These are phyloP conservation scores for Fusarium sp. DNA, from an alignment of 2,329 filamentous ascomycete species.

Conservation along the genomic window DNA sequence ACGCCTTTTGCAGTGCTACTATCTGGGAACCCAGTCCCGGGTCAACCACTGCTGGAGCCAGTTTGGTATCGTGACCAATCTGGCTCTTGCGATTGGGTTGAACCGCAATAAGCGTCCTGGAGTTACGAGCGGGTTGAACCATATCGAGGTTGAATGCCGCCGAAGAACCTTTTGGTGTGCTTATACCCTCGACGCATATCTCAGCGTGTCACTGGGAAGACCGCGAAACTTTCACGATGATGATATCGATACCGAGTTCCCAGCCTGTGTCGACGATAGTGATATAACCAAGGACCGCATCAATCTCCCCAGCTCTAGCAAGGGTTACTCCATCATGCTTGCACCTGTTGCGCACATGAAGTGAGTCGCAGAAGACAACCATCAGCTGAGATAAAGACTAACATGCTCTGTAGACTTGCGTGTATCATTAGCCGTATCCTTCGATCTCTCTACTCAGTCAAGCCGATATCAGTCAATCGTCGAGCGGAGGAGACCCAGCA, in stretches of 20 bases:
- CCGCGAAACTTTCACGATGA: constrained; percentile 41
- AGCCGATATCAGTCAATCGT: constrained; percentile 44
- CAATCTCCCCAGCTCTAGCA: constrained; percentile 1
- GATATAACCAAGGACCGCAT: constrained; percentile 36
- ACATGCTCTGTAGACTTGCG: constrained; percentile 41
- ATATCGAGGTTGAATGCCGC: constrained; percentile 37
- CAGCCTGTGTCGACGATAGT: constrained; percentile 36
- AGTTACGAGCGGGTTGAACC: constrained; percentile 20
- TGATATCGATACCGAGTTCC: constrained; percentile 41
- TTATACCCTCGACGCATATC: constrained; percentile 39
- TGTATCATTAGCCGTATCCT: constrained; percentile 50
- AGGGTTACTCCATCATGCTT: constrained; percentile 45
- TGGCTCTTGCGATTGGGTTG: constrained; percentile 50
- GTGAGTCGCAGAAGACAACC: constrained; percentile 16
- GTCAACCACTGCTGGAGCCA: constrained; percentile 59
- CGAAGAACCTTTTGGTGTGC: constrained; percentile 42
- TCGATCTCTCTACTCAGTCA: constrained; percentile 49
- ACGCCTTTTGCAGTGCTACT: constrained; percentile 54
- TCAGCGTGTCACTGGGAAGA: constrained; percentile 38
- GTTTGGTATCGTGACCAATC: constrained; percentile 54
- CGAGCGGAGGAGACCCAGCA: constrained; percentile 43
- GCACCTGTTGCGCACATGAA: constrained; percentile 50
- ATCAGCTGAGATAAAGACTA: accelerated
- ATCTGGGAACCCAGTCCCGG: constrained; percentile 55
- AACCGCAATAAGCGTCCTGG: constrained; percentile 34